These are phyloP conservation scores for Mortierella sp. DNA, from an alignment of 371 early-diverging fungal genomes.

Conservation along the genomic window DNA sequence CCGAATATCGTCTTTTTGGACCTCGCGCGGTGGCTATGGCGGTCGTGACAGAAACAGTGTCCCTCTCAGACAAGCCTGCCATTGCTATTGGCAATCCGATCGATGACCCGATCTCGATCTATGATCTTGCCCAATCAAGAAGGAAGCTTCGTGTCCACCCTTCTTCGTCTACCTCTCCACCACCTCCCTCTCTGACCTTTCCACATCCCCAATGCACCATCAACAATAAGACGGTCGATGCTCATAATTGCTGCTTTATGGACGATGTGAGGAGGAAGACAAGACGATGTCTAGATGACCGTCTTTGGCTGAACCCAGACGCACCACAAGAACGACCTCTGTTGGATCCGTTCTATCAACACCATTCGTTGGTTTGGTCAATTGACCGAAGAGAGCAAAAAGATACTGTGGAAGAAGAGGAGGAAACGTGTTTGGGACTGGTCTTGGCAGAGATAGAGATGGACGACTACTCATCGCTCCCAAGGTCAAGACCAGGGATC, in stretches of 20 bases:
- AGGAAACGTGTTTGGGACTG: neutral
- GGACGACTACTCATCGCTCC: neutral
- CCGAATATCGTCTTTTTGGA: neutral
- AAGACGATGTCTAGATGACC: neutral
- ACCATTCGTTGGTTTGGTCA: neutral
- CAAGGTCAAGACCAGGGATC: neutral
- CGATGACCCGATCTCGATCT: neutral
- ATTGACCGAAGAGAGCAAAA: neutral
- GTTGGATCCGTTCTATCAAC: neutral
- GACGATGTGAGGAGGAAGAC: neutral
- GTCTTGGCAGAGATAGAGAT: neutral
- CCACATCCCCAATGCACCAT: neutral
- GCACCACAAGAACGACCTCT: neutral
- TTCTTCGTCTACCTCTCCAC: neutral
- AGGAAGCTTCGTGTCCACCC: neutral
- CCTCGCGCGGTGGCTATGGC: neutral
- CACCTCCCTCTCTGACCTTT: neutral
- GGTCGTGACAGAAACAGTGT: neutral
- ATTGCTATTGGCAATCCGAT: neutral
- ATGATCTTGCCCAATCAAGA: neutral
- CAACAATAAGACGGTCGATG: neutral
- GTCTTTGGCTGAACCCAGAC: conserved; percentile 7
- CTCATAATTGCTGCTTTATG: neutral
- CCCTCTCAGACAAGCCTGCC: neutral
- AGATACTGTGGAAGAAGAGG: neutral